These are phyloP conservation scores for Kluyveromyces sp. DNA, from an alignment of 1,139 yeast species.

Conservation along the genomic window DNA sequence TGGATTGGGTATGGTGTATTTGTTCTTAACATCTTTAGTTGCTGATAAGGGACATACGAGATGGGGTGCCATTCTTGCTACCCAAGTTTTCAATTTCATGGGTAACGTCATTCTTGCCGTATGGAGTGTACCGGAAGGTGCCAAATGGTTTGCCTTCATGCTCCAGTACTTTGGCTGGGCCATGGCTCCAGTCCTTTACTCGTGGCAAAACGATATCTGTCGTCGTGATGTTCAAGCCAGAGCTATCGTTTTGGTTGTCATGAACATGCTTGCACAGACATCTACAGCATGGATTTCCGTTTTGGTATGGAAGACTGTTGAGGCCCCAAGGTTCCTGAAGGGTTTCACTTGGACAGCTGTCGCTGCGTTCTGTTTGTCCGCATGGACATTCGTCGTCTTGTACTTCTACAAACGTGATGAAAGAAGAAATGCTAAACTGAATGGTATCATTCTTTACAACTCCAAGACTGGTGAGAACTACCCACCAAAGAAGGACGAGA, in stretches of 20 bases:
- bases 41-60: slow-evolving; percentile 50
- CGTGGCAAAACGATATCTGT: slow-evolving; percentile 38
- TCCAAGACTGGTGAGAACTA: slow-evolving; percentile 31
- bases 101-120: slow-evolving; percentile 41
- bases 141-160: slow-evolving; percentile 44
- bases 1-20: slow-evolving; percentile 45
- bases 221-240: slow-evolving; percentile 37
- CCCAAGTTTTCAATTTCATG: slow-evolving; percentile 43
- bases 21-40: slow-evolving; percentile 38
- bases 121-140: slow-evolving; percentile 41
- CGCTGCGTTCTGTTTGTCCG: slow-evolving; percentile 28
- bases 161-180: slow-evolving; percentile 42
- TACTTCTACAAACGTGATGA: slow-evolving; percentile 55
- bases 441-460: slow-evolving; percentile 46
- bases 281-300: slow-evolving; percentile 39
- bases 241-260: slow-evolving; percentile 35
- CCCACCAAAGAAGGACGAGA: slow-evolving; percentile 7
- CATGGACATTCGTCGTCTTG: slow-evolving; percentile 49
- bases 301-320: slow-evolving; percentile 46
- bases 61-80: slow-evolving; percentile 49
- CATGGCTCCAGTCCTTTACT: slow-evolving; percentile 37
- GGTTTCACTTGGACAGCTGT: slow-evolving; percentile 50
- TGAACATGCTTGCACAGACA: slow-evolving; percentile 38
- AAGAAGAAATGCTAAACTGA: slow-evolving; percentile 41
- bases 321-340: slow-evolving; percentile 44